phyloP scores from a whole-genome alignment of 768 basidiomycete species.

The Inosperma sp. region DNA sequence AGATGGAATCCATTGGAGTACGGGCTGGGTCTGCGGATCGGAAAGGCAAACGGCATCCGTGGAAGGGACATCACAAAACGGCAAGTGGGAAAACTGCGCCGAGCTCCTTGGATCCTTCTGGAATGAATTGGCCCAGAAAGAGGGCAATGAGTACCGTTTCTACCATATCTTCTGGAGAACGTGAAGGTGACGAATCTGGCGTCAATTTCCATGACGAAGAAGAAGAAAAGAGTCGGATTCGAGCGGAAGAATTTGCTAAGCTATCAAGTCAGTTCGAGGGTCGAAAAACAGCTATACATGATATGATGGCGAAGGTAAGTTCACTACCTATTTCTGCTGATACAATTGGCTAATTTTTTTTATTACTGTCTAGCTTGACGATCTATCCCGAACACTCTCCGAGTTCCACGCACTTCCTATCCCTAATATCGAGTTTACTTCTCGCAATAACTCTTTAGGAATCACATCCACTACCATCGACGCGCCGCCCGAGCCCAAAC shows the following conservation, averaged over 20 bases:
- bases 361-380: constrained; percentile 44
- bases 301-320: constrained; percentile 69
- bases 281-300: constrained; percentile 61
- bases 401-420: constrained; percentile 48
- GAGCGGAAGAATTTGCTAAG: constrained; percentile 65
- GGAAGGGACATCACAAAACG: constrained; percentile 8
- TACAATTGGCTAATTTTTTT: not conserved
- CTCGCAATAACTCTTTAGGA: constrained; percentile 26
- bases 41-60: constrained; percentile 35
- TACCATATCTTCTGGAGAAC: constrained; percentile 27
- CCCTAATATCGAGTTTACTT: constrained; percentile 40
- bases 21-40: constrained; percentile 19
- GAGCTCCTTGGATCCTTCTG: constrained; percentile 11
- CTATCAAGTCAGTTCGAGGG: constrained; percentile 66
- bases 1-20: constrained; percentile 65
- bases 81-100: constrained; percentile 6
- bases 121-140: constrained; percentile 13
- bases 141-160: constrained; percentile 23
- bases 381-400: constrained; percentile 47
- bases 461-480: constrained; percentile 10
- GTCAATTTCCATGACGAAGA: constrained; percentile 52
- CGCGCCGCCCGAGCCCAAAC: not conserved
- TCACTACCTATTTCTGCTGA: constrained; percentile 2
- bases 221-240: constrained; percentile 47
- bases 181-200: constrained; percentile 43